Conservation (phyloP, 164 flowering plant genomes). For the Chimonanthus praecox region DNA sequence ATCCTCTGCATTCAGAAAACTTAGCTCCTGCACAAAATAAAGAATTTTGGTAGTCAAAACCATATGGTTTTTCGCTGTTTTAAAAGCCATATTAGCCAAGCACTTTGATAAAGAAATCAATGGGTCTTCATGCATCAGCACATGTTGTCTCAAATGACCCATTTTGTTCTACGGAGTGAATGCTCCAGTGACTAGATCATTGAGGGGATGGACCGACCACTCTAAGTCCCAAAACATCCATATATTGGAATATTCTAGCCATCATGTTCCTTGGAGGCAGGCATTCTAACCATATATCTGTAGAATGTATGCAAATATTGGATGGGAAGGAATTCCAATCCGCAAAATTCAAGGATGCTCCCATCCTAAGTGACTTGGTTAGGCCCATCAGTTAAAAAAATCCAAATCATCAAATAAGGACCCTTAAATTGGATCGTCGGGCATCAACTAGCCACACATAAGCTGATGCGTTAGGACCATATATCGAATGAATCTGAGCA, state of each 20-base stretch:
- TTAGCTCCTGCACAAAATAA: constrained; percentile 39
- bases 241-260: too few species aligned
- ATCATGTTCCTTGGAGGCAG: too few species aligned
- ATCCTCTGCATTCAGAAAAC: constrained; percentile 57
- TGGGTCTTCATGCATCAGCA: neutral
- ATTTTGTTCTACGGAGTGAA: neutral
- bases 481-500: neutral
- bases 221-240: too few species aligned
- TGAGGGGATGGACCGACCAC: neutral
- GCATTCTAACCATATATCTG: too few species aligned
- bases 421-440: neutral
- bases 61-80: neutral
- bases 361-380: neutral
- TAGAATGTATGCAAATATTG: neutral
- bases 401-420: neutral
- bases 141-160: neutral
- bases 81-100: neutral
- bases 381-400: neutral
- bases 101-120: neutral
- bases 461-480: neutral
- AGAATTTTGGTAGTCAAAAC: neutral
- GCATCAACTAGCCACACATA: neutral
- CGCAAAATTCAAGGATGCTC: neutral
- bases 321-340: neutral
- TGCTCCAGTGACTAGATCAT: neutral